phyloP scores from a whole-genome alignment of 164 flowering plant species.

The Chimonanthus salicifolius region DNA sequence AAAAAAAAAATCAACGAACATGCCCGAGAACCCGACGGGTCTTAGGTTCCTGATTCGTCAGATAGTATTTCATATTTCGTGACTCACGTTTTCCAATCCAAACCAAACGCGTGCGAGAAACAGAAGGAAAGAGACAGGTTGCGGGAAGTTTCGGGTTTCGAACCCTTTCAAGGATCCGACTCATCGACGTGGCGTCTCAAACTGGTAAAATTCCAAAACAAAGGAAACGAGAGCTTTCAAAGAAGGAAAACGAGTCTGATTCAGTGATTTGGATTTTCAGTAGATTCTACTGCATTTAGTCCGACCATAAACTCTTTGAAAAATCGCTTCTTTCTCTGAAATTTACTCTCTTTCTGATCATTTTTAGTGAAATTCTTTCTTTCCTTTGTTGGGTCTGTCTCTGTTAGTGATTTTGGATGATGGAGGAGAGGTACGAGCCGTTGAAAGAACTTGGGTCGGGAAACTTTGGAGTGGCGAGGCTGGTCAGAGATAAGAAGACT shows the following conservation, averaged over 20 bases:
- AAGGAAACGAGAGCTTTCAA: not conserved
- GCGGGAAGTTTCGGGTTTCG: not conserved
- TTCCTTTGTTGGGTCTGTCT: not conserved
- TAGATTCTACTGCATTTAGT: not conserved
- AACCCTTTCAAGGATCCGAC: not conserved
- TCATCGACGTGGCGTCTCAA: not conserved
- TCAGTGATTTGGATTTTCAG: not conserved
- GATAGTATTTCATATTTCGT: too few relatives aligned
- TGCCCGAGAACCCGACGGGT: too few relatives aligned
- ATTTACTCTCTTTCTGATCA: too few relatives aligned
- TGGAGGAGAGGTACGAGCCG: constrained; percentile 50
- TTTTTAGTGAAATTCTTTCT: not conserved
- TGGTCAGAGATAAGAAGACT: constrained; percentile 50
- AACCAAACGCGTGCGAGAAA: not conserved
- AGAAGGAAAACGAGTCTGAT: not conserved
- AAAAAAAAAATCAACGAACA: too few relatives aligned
- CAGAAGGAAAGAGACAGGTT: not conserved
- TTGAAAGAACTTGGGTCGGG: constrained; percentile 49
- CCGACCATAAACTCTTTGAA: not conserved
- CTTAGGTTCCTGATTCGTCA: not conserved
- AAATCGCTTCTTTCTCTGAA: not conserved
- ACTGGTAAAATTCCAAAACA: not conserved
- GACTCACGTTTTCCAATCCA: not conserved
- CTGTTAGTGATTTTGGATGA: constrained; percentile 1
- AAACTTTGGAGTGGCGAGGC: constrained; percentile 49